Percentiles rank a stretch among this genome's conserved stretches.
phyloP scores from a whole-genome alignment of 805 yeast species.

The Phaffomyces opuntiae region DNA sequence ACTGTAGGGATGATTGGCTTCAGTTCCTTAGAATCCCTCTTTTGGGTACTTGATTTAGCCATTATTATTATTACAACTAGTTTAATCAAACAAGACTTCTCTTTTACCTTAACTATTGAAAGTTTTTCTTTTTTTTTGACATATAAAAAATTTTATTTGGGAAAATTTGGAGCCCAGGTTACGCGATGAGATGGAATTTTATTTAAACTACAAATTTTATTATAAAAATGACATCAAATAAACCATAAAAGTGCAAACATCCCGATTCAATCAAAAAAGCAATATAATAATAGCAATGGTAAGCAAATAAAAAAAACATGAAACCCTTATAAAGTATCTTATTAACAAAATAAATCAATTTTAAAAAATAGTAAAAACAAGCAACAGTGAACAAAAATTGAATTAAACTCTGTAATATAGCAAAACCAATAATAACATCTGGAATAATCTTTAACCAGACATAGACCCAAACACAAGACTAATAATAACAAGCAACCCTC shows the following conservation, averaged over 20 bases:
- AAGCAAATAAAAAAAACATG: too few species aligned
- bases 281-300: too few species aligned
- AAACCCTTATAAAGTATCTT: too few species aligned
- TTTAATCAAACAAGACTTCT: neutral
- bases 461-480: neutral
- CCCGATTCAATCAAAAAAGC: neutral
- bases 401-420: too few species aligned
- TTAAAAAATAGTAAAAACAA: too few species aligned
- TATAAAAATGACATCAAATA: too few species aligned
- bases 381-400: too few species aligned
- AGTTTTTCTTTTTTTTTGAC: neutral
- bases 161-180: neutral
- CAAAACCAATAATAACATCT: too few species aligned
- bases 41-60: conserved; percentile 7
- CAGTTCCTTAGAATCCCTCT: neutral
- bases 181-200: neutral
- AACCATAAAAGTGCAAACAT: neutral
- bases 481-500: too few species aligned
- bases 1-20: conserved; percentile 20
- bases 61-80: neutral
- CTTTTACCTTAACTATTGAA: neutral
- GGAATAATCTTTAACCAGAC: too few species aligned
- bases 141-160: conserved; percentile 1
- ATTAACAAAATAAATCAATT: too few species aligned
- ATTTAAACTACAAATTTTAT: neutral